These are phyloP conservation scores for Didymellaceae sp. DNA, from an alignment of 2,329 filamentous ascomycete genomes.

Conservation along the genomic window DNA sequence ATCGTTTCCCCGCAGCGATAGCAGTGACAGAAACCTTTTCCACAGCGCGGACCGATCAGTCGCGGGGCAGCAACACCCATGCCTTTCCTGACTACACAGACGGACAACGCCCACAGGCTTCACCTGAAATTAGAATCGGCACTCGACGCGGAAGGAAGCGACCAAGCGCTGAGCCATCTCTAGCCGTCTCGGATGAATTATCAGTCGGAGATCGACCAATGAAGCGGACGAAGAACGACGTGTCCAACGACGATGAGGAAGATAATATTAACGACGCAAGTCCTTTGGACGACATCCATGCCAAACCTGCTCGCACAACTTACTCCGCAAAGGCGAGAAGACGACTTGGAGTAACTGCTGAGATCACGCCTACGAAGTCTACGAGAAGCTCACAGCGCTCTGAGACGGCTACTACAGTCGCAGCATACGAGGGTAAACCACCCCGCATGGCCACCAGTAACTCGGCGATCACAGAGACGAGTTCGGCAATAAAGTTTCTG, in stretches of 20 bases:
- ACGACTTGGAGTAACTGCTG: conserved; percentile 8
- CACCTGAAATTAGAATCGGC: conserved; percentile 7
- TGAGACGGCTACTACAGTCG: conserved; percentile 9
- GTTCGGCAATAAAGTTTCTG: conserved; percentile 41
- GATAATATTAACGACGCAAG: conserved; percentile 18
- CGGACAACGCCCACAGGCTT: conserved; percentile 1
- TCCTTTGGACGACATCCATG: conserved; percentile 14
- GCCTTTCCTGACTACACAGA: not conserved
- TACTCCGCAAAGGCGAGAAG: conserved; percentile 21
- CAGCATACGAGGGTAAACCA: conserved; percentile 31
- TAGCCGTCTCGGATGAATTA: not conserved
- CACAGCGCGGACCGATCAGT: conserved; percentile 26
- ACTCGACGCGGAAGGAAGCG: conserved; percentile 26
- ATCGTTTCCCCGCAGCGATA: not conserved
- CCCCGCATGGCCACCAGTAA: conserved; percentile 46
- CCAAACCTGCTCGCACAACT: conserved; percentile 4
- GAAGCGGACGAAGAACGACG: conserved; percentile 28
- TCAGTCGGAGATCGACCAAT: conserved; percentile 6
- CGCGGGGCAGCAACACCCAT: not conserved
- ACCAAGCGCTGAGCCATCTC: conserved; percentile 7
- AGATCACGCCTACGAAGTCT: conserved; percentile 24
- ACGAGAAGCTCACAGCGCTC: conserved; percentile 29
- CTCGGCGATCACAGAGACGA: conserved; percentile 34
- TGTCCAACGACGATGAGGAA: conserved; percentile 4
- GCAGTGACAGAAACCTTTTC: conserved; percentile 15